A percentile compares a stretch with the other conserved stretches of the same genome.
These are phyloP conservation scores for Mercurialis annua DNA, from an alignment of 345 rosid genomes.

Conservation along the genomic window DNA sequence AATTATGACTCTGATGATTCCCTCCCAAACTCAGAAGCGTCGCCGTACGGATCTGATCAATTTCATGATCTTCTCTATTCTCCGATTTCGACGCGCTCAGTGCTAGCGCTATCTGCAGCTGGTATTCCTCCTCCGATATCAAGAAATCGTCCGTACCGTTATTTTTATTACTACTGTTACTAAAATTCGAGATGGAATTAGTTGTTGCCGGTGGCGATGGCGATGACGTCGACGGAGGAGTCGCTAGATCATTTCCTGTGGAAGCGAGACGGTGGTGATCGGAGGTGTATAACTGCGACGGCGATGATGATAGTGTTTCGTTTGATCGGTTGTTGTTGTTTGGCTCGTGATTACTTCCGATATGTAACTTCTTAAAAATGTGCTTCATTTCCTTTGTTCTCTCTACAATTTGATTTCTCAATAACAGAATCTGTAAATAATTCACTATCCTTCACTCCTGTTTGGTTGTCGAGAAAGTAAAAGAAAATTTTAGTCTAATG, in stretches of 20 bases:
- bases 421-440: background rate
- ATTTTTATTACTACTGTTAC: constrained; percentile 18
- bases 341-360: constrained; percentile 65
- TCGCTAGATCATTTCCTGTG: constrained; percentile 36
- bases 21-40: constrained; percentile 67
- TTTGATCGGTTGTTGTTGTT: constrained; percentile 50
- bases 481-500: background rate
- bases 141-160: constrained; percentile 56
- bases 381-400: constrained; percentile 54
- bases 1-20: constrained; percentile 16
- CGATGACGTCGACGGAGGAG: constrained; percentile 42
- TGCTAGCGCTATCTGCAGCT: constrained; percentile 92
- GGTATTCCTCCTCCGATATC: constrained; percentile 90
- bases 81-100: constrained; percentile 90
- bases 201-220: constrained; percentile 26
- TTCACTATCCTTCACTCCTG: constrained; percentile 6
- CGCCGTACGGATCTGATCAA: constrained; percentile 92
- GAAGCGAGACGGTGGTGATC: constrained; percentile 53
- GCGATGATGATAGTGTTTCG: constrained; percentile 46
- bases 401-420: background rate
- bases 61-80: constrained; percentile 59
- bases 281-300: constrained; percentile 33
- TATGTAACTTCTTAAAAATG: constrained; percentile 92
- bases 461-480: constrained; percentile 3
- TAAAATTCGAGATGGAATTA: constrained; percentile 2